Base-by-base conservation (phyloP, 352 stramenopile genomes). In the Phytophthora podocarpi region DNA sequence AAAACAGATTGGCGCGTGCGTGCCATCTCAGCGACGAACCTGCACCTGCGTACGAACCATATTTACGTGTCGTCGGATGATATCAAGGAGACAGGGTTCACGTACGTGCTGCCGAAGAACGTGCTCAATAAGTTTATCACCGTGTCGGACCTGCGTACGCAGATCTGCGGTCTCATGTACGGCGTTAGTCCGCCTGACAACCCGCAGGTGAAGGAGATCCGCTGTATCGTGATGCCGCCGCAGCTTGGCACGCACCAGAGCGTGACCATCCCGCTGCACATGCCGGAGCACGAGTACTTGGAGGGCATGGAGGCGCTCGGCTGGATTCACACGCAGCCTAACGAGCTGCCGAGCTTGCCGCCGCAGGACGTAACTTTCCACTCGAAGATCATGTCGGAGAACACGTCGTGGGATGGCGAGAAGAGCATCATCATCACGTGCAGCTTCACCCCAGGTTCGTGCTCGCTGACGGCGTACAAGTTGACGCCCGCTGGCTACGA, bases 31-130 rank as follows among this genome's bases (percentile, higher is more conserved):
- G 97, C 97, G 24, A 99, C 97, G 2, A 99, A 99, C 78, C 74
- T 99, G 53, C 93, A 99, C 73, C 64, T 99, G 45, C 95, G 98
- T 66, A 99, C 97, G 5, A 99, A 99, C 72, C 97, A 99, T 75
- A 99, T 99, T 63, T 99, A 99, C 82, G 97, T 99, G 23, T 98
- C 91, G 10, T 99, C 97, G 12, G 96, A 99, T 63, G 97, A 99
- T 59, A 98, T 99, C 58, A 95, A 91, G 27, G 97, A 99, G 62
- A 96, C 97, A 30, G 97, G 97, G 4, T 96, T 98, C 57, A 99
- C 98, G 12, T 99, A 99, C 79, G 97, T 99, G 32, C 65, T 99
- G 28, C 97, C 98, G 2, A 99, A 99, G 74, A 99, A 99, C 71
- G 93, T 99, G 61, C 83, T 99, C 3, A 98, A 97, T 59, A 99